Conservation (phyloP, 2,329 filamentous ascomycete genomes). For the Talaromyces rugulosus region DNA sequence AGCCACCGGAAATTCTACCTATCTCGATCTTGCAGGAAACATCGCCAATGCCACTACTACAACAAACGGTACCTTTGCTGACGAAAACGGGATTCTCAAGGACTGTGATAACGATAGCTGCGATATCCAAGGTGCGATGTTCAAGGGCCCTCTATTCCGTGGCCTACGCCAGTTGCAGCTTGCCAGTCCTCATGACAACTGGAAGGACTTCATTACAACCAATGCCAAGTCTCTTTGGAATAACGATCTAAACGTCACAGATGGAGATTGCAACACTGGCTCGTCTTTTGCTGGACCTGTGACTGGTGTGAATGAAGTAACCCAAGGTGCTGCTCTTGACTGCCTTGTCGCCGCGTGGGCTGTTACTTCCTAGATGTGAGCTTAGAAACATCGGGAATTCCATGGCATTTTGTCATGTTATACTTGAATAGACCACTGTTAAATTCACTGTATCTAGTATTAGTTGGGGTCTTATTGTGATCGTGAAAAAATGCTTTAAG, state of each 20-base stretch:
- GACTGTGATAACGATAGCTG: neutral
- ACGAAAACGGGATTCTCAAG: neutral
- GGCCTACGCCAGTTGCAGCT: constrained; percentile 1
- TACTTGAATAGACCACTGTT: neutral
- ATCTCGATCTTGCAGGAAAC: neutral
- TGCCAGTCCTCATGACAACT: neutral
- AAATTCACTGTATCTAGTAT: neutral
- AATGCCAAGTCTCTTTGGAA: neutral
- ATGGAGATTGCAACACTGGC: neutral
- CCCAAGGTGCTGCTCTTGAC: neutral
- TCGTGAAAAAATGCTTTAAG: too few species aligned
- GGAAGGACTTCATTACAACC: neutral
- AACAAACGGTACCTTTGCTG: neutral
- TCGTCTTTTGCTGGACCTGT: neutral
- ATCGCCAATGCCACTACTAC: constrained; percentile 2
- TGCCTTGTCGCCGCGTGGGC: constrained; percentile 1
- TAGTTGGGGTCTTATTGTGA: too few species aligned
- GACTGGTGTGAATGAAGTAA: neutral
- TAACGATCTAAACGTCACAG: neutral
- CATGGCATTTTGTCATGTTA: too few species aligned
- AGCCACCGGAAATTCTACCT: constrained; percentile 1
- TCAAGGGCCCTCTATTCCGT: neutral
- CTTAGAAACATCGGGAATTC: neutral
- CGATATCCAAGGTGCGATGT: neutral
- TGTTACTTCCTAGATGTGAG: neutral